Conservation (phyloP, 2,329 filamentous ascomycete genomes). For the Fusarium napiforme region DNA sequence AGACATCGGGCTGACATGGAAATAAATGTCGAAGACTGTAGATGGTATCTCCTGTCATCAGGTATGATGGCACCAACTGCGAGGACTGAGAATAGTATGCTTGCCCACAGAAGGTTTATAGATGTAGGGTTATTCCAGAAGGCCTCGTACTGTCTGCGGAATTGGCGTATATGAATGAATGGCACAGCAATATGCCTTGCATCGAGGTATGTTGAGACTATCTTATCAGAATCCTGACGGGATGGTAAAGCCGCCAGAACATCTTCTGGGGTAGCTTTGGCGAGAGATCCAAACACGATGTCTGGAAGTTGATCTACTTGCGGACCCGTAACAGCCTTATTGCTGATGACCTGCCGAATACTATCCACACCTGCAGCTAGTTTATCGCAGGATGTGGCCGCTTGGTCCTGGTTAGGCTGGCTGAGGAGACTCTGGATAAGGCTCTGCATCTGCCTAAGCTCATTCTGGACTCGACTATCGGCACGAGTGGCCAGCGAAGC, state of each 20-base stretch:
- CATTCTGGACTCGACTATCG: not conserved
- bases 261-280: not conserved
- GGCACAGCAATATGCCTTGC: constrained; percentile 3
- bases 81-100: constrained; percentile 26
- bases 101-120: constrained; percentile 11
- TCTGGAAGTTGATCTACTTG: not conserved
- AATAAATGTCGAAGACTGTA: not conserved
- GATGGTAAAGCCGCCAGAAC: constrained; percentile 1
- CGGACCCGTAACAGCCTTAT: fast-evolving
- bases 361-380: not conserved
- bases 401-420: not conserved
- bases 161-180: constrained; percentile 23
- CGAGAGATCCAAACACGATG: not conserved
- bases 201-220: constrained; percentile 18
- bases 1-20: constrained; percentile 16
- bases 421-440: not conserved
- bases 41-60: fast-evolving
- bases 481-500: not conserved
- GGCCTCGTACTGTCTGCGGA: constrained; percentile 23
- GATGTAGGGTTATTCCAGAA: constrained; percentile 12
- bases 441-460: constrained; percentile 21
- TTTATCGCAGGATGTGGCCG: not conserved
- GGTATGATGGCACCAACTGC: not conserved
- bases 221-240: constrained; percentile 8
- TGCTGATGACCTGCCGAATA: not conserved